A percentile compares a stretch with the other conserved stretches of the same genome.
Evolutionary conservation across 108 stramenopile genomes (phyloP).

Genomic region (Cyclotella kingstonii): DNA sequence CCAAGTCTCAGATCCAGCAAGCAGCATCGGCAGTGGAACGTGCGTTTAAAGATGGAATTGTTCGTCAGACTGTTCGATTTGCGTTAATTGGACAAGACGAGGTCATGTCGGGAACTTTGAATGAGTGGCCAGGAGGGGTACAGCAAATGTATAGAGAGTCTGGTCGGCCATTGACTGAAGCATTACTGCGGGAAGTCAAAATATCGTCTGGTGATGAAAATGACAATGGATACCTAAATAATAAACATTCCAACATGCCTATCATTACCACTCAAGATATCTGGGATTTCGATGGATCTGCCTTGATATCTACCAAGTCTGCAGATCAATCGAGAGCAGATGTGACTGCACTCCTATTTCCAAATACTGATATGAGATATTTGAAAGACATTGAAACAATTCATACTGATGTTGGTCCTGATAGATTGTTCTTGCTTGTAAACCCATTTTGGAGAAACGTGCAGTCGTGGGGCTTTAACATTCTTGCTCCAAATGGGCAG

Average conservation of each 20-base stretch:
- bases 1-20: slow-evolving; percentile 59
- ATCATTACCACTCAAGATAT: slow-evolving; percentile 65
- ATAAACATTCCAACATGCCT: slow-evolving; percentile 27
- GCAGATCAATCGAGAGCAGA: slow-evolving; percentile 48
- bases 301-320: slow-evolving; percentile 59
- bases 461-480: slow-evolving; percentile 81
- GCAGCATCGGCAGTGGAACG: slow-evolving; percentile 72
- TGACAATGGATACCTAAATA: too few relatives aligned
- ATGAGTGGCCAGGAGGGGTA: slow-evolving; percentile 82
- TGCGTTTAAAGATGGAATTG: slow-evolving; percentile 69
- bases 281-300: slow-evolving; percentile 89
- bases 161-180: slow-evolving; percentile 61
- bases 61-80: slow-evolving; percentile 74
- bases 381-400: slow-evolving; percentile 68
- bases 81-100: slow-evolving; percentile 60
- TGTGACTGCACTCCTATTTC: slow-evolving; percentile 75
- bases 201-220: not conserved
- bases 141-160: slow-evolving; percentile 85
- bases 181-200: slow-evolving; percentile 54
- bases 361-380: slow-evolving; percentile 83
- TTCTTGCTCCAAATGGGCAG: slow-evolving; percentile 74
- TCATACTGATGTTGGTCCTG: slow-evolving; percentile 47
- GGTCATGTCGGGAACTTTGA: slow-evolving; percentile 49
- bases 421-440: slow-evolving; percentile 64
- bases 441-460: slow-evolving; percentile 87